phyloP scores from a whole-genome alignment of 2,329 filamentous ascomycete species.

The Curvularia sp. region DNA sequence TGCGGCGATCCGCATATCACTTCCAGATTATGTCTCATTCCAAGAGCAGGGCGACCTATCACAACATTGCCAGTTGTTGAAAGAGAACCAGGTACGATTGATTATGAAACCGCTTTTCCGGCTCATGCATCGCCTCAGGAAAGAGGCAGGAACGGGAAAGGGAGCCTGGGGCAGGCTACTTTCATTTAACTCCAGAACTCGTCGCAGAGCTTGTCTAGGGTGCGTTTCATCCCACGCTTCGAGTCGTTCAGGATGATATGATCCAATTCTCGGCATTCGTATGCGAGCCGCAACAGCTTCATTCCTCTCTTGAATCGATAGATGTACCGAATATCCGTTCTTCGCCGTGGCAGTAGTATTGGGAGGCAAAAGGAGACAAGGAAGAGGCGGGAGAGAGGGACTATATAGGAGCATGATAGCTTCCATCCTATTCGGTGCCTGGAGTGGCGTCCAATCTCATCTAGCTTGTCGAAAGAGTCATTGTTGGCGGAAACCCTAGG shows the following conservation, averaged over 20 bases:
- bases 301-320: neutral
- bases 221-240: neutral
- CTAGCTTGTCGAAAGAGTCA: neutral
- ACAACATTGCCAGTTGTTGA: neutral
- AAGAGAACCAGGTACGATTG: neutral
- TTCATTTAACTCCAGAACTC: too few relatives aligned
- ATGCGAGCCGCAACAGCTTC: too few relatives aligned
- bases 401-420: neutral
- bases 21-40: neutral
- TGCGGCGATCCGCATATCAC: neutral
- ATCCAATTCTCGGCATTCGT: neutral
- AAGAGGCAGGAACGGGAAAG: neutral
- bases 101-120: neutral
- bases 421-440: neutral
- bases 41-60: neutral
- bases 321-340: neutral
- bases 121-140: too few relatives aligned
- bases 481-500: neutral
- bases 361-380: neutral
- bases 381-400: neutral
- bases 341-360: neutral
- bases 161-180: neutral
- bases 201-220: neutral
- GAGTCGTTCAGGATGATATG: neutral
- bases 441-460: neutral